Conservation (phyloP, 164 flowering plant genomes). For the Sextonia rubra region DNA sequence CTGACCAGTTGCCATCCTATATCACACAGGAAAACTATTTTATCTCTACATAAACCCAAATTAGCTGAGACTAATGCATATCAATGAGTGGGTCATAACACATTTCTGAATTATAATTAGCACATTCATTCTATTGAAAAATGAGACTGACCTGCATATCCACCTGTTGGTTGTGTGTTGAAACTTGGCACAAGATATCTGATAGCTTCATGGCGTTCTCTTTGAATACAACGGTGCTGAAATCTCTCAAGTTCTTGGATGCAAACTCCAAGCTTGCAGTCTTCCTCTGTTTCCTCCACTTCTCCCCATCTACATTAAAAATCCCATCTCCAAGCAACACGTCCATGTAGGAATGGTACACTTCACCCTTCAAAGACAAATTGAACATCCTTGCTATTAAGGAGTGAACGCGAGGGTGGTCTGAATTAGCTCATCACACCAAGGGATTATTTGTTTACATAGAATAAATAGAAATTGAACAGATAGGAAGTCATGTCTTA, state of each 20-base stretch:
- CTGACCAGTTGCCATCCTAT: no score
- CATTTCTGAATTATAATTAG: background rate
- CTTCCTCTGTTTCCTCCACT: slow-evolving; percentile 85
- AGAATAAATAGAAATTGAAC: no score
- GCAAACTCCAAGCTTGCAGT: slow-evolving; percentile 96
- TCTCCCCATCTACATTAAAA: slow-evolving; percentile 91
- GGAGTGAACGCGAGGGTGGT: no score
- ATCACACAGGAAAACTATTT: no score
- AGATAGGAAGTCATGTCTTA: no score
- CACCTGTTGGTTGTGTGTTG: slow-evolving; percentile 36
- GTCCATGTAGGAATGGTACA: slow-evolving; percentile 93
- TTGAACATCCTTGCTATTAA: no score
- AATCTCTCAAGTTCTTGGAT: slow-evolving; percentile 86
- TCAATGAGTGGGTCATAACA: no score
- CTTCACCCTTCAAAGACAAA: slow-evolving; percentile 49
- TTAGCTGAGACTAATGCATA: no score
- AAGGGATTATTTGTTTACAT: no score
- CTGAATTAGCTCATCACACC: no score
- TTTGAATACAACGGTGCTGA: slow-evolving; percentile 78
- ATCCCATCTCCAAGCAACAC: slow-evolving; percentile 92
- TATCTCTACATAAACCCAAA: no score
- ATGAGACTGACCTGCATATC: slow-evolving; percentile 74
- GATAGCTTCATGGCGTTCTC: slow-evolving; percentile 78
- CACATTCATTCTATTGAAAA: background rate
- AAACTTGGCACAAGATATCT: slow-evolving; percentile 50